Base-by-base conservation (phyloP, 192 early-diverging fungal species). In the Coemansia sp. region DNA sequence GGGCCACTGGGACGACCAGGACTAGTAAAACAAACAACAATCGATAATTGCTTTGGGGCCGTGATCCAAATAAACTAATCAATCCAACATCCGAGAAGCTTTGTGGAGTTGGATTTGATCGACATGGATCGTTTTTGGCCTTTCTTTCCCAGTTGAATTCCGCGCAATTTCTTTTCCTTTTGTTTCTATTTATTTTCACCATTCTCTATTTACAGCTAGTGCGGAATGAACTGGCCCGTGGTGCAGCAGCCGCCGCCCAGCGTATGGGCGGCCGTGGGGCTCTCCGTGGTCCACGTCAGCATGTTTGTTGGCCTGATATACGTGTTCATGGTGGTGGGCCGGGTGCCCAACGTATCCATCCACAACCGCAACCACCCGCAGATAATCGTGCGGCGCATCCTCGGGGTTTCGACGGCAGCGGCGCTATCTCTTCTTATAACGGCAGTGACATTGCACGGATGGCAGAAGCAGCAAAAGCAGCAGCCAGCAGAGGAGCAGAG, bases 1-100 rank as follows among this genome's bases (percentile, higher is more conserved):
- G 64, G 84, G 87, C 66, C 86, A 95, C 87, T 94, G 93, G 94
- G 94, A 96, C 76, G 91, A 94, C 66, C 62, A 74, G 57, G 81
- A 84, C 64, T 84, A 64, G n/a, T n/a, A 57, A 46, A 46, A 41
- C n/a, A n/a, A n/a, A n/a, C n/a, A n/a, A n/a, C n/a, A n/a, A n/a
- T n/a, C n/a, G n/a, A n/a, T n/a, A n/a, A n/a, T n/a, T n/a, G n/a
- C n/a, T n/a, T n/a, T n/a, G n/a, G n/a, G n/a, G n/a, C n/a, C n/a
- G n/a, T n/a, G n/a, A n/a, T n/a, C n/a, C n/a, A n/a, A n/a, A n/a
- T n/a, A n/a, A n/a, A n/a, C n/a, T n/a, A n/a, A n/a, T n/a, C n/a
- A n/a, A n/a, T 30, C 30, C 30, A 30, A 30, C 30, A 30, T 30
- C 30, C 30, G 30, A 30, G 30, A 30, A 30, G 30, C 30, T 30